These are phyloP conservation scores for Naumovozyma baii DNA, from an alignment of 805 yeast genomes.

Conservation along the genomic window DNA sequence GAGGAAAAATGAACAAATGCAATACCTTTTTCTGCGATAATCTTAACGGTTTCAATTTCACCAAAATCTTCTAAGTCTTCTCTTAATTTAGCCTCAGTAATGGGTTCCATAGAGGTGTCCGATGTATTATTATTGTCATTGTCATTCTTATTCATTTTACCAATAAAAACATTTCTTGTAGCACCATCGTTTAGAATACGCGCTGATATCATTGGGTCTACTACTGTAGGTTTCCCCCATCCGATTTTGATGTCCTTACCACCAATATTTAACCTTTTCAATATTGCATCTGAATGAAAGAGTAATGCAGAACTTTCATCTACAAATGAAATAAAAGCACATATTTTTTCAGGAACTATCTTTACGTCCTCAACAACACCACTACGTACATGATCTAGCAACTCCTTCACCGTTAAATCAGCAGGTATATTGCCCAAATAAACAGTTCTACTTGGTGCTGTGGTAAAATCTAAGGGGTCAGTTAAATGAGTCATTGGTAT, in stretches of 20 bases:
- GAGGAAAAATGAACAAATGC: slow-evolving; percentile 88
- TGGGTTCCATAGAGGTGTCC: slow-evolving; percentile 4
- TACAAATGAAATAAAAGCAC: slow-evolving; percentile 83
- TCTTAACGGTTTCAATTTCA: slow-evolving; percentile 72
- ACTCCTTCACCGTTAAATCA: slow-evolving; percentile 69
- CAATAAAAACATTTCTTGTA: slow-evolving; percentile 86
- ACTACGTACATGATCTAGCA: slow-evolving; percentile 82
- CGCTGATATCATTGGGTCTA: slow-evolving; percentile 63
- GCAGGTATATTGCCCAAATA: slow-evolving; percentile 81
- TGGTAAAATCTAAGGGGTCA: slow-evolving; percentile 27
- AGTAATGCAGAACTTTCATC: slow-evolving; percentile 82
- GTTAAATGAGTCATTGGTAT: slow-evolving; percentile 10
- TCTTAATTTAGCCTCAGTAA: slow-evolving; percentile 53
- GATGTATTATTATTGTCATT: slow-evolving; percentile 30
- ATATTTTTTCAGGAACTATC: slow-evolving; percentile 72
- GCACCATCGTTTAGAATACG: slow-evolving; percentile 82
- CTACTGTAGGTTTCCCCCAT: slow-evolving; percentile 80
- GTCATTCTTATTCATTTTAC: slow-evolving; percentile 54
- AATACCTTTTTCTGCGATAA: slow-evolving; percentile 69
- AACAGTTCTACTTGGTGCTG: slow-evolving; percentile 74
- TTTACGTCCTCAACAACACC: slow-evolving; percentile 78
- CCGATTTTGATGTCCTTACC: slow-evolving; percentile 81
- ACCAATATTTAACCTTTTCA: slow-evolving; percentile 70
- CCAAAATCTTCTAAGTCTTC: slow-evolving; percentile 69
- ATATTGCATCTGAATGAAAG: slow-evolving; percentile 87